Conservation (phyloP, 257 asterid genomes). For the Nicotiana tabacum region DNA sequence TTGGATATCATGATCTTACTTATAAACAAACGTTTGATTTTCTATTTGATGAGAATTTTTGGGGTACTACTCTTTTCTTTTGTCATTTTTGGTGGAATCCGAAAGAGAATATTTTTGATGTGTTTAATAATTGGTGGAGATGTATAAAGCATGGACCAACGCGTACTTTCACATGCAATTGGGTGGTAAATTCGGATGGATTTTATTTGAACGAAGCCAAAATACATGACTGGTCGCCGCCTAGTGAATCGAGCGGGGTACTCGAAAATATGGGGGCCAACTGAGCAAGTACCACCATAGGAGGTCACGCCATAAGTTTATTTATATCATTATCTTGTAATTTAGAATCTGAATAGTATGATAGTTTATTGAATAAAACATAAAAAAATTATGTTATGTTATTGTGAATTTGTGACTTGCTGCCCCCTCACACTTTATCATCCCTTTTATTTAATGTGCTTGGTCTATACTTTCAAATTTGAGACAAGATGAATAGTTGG, state of each 20-base stretch:
- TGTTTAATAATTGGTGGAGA: background rate
- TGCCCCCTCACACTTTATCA: too few relatives aligned
- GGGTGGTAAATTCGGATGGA: too few relatives aligned
- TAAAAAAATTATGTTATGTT: background rate
- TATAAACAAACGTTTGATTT: background rate
- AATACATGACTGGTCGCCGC: too few relatives aligned
- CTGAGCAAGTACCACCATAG: too few relatives aligned
- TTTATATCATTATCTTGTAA: background rate
- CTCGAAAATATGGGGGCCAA: too few relatives aligned
- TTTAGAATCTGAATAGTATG: background rate
- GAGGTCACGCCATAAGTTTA: background rate
- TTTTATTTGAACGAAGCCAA: too few relatives aligned
- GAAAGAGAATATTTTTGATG: background rate
- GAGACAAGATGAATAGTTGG: too few relatives aligned
- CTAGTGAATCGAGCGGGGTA: too few relatives aligned
- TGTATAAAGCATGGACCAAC: background rate
- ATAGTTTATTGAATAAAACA: background rate
- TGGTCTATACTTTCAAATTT: too few relatives aligned
- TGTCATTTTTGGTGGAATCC: conserved; percentile 3
- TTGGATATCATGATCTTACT: background rate
- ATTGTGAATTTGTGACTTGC: background rate
- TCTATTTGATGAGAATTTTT: background rate
- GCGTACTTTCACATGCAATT: too few relatives aligned
- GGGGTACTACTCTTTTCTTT: background rate
- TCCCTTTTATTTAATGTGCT: too few relatives aligned